A percentile compares a stretch with the other conserved stretches of the same genome.
Evolutionary conservation across 257 asterid genomes (phyloP).

Genomic region (Thymus mandschuricus): DNA sequence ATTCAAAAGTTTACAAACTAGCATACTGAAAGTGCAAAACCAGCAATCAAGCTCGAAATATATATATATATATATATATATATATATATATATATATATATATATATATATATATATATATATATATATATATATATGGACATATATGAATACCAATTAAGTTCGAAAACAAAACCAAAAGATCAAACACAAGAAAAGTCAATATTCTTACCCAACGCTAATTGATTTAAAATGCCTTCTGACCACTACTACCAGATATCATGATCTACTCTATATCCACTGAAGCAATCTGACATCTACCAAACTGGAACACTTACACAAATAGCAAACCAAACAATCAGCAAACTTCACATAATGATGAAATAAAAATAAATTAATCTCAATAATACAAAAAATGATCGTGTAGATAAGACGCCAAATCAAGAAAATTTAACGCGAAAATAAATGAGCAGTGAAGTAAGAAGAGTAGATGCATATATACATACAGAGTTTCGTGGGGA

Average conservation of each 20-base stretch:
- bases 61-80: background rate
- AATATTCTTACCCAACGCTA: background rate
- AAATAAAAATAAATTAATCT: background rate
- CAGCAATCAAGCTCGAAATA: constrained; percentile 14
- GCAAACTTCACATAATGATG: constrained; percentile 5
- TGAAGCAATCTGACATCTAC: background rate
- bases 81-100: background rate
- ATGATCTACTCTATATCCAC: constrained; percentile 17
- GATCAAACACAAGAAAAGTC: constrained; percentile 21
- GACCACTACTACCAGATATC: constrained; percentile 11
- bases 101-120: background rate
- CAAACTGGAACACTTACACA: constrained; percentile 17
- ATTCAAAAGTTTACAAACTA: background rate
- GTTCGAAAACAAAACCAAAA: constrained; percentile 7
- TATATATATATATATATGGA: background rate
- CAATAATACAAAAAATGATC: background rate
- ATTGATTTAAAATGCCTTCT: constrained; percentile 13
- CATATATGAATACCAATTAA: constrained; percentile 1
- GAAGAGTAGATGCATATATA: constrained; percentile 25
- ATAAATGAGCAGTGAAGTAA: constrained; percentile 14
- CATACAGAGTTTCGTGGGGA: background rate
- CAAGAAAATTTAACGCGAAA: constrained; percentile 3
- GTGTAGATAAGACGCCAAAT: background rate
- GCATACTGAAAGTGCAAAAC: constrained; percentile 15
- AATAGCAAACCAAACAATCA: background rate